Base-by-base conservation (phyloP, 1,284 basidiomycete species). In the Neolentinus lepideus region DNA sequence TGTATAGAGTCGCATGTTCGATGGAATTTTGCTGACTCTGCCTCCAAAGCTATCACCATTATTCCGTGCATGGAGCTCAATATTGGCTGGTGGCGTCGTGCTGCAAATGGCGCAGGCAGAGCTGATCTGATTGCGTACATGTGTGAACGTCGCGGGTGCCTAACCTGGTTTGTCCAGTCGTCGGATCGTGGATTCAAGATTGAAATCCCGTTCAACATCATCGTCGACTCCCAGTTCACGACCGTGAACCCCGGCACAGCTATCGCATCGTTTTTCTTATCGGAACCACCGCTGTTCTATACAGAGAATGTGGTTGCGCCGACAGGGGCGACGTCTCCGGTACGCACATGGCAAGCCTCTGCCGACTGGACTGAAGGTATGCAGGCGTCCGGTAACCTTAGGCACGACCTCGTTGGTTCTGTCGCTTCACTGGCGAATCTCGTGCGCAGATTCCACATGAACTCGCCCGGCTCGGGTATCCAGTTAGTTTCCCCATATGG, bases 141-240 rank as follows among this genome's bases (percentile, higher is more conserved):
- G 21, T 89, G 79, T 67, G 83, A 89, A 33, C 60, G 68, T 51
- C 84, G 79, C 61, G 80, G 77, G 36, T 83, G 78, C 61, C 70
- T 92, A 46, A 81, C 79, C 1, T 92, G 89, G 89, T 91, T 85
- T 68, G 83, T 92, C 59, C 79, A 83, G 46, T 85, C 85, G 16
- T 75, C 71, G 1, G 87, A 86, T 26, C 78, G 78, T 60, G 81
- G 85, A 35, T 91, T 90, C 76, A 90, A 91, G 69, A 91, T 92
- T 84, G 85, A 88, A 60, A 77, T 90, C n/a, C 79, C 85, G 2
- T 89, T 86, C 66, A 75, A 81, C 56, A 75, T 67, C 59, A 82
- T 92, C 58, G 60, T 75, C 21, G 73, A 81, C 47, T 77, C 81
- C 4, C 77, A 81, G 55, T 84, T 88, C 67, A 70, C 74, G 25